Percentiles rank a stretch among this genome's conserved stretches.
These are phyloP conservation scores for Trametes sanguinea DNA, from an alignment of 768 basidiomycete genomes.

Conservation along the genomic window DNA sequence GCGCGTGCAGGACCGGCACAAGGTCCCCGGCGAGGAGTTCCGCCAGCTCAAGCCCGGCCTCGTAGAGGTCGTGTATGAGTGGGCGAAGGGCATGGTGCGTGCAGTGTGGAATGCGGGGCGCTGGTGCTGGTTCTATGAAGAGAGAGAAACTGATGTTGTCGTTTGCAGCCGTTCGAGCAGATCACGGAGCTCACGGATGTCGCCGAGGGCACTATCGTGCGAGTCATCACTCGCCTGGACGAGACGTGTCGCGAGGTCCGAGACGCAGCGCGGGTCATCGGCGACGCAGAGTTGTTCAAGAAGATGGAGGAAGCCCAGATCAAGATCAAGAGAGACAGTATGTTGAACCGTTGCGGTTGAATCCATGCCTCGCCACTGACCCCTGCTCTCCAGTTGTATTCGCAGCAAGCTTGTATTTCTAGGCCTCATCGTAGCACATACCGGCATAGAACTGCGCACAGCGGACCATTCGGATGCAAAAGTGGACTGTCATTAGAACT, in stretches of 20 bases:
- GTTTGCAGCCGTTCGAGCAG: conserved; percentile 85
- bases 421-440: conserved; percentile 24
- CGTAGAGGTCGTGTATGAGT: conserved; percentile 97
- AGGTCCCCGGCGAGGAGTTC: conserved; percentile 79
- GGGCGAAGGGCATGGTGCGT: conserved; percentile 97
- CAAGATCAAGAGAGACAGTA: conserved; percentile 95
- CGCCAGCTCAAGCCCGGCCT: conserved; percentile 87
- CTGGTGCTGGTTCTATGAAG: neutral
- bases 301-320: conserved; percentile 97
- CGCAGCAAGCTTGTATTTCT: conserved; percentile 87
- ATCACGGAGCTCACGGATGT: conserved; percentile 93
- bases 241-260: conserved; percentile 96
- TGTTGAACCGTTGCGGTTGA: conserved; percentile 37
- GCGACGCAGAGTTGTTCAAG: conserved; percentile 92
- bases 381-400: conserved; percentile 62
- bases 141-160: neutral
- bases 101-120: neutral
- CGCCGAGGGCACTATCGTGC: conserved; percentile 94
- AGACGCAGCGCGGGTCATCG: conserved; percentile 96
- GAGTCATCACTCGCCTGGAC: conserved; percentile 93
- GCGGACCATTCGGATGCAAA: neutral
- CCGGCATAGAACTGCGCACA: neutral
- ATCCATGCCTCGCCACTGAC: neutral
- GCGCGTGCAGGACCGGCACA: conserved; percentile 75
- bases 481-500: neutral